A percentile compares a stretch with the other conserved stretches of the same genome.
Evolutionary conservation across 106 monocot species (phyloP).

Genomic region (Vanilla planifolia): DNA sequence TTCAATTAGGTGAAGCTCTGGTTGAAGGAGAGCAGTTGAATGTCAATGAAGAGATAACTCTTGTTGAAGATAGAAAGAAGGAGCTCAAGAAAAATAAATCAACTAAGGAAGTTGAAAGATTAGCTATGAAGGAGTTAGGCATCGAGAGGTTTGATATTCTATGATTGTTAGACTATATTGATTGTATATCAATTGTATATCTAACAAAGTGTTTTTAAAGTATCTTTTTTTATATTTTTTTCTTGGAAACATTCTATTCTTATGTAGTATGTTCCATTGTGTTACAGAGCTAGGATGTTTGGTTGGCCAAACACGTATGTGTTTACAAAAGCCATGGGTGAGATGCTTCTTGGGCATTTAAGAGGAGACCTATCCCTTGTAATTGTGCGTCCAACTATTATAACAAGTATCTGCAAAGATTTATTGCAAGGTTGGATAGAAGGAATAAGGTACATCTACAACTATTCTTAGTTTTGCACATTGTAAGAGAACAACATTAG

Average conservation of each 20-base stretch:
- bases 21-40: constrained; percentile 22
- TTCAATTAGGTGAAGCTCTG: constrained; percentile 33
- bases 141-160: constrained; percentile 21
- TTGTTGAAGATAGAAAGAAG: constrained; percentile 32
- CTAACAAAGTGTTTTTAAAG: too few relatives aligned
- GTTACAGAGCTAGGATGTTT: constrained; percentile 30
- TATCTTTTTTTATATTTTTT: too few relatives aligned
- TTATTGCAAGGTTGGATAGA: constrained; percentile 55
- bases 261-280: neutral
- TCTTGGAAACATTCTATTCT: too few relatives aligned
- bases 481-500: too few relatives aligned
- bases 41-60: constrained; percentile 32
- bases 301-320: constrained; percentile 76
- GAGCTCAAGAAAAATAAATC: constrained; percentile 10
- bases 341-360: constrained; percentile 50
- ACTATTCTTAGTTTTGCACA: neutral
- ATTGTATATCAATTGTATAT: too few relatives aligned
- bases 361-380: constrained; percentile 37
- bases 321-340: constrained; percentile 64
- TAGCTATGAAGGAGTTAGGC: constrained; percentile 49
- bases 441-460: constrained; percentile 13
- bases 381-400: constrained; percentile 52
- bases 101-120: constrained; percentile 17
- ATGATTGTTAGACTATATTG: too few relatives aligned
- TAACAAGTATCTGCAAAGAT: constrained; percentile 49